Conservation (phyloP, 2,329 filamentous ascomycete species). For the Phyllosticta paracitricarpa region DNA sequence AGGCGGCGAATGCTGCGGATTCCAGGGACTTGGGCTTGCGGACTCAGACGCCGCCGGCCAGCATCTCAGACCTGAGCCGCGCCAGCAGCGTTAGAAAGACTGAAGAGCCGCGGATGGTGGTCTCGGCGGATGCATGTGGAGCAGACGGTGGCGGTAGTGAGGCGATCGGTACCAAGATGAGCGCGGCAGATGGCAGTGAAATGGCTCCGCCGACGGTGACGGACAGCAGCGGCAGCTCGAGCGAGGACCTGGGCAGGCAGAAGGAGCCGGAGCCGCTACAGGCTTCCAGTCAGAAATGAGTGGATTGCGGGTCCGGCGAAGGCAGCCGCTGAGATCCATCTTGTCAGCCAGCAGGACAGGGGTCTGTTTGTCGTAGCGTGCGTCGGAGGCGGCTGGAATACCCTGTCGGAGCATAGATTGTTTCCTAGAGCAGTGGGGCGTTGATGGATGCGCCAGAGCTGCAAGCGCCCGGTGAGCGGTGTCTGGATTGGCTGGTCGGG, state of each 20-base stretch:
- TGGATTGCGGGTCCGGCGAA: background rate
- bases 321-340: too few species aligned
- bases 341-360: background rate
- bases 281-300: background rate
- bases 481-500: background rate
- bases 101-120: constrained; percentile 14
- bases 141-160: background rate
- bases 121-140: background rate
- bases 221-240: background rate
- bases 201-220: background rate
- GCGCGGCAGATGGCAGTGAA: background rate
- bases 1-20: constrained; percentile 20
- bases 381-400: background rate
- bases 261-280: background rate
- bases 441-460: background rate
- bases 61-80: constrained; percentile 53
- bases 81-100: constrained; percentile 56
- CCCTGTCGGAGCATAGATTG: background rate
- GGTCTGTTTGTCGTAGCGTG: background rate
- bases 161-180: background rate
- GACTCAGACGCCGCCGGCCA: constrained; percentile 44
- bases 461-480: background rate
- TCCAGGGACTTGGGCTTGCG: constrained; percentile 59
- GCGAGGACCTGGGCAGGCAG: background rate
- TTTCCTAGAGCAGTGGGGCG: background rate